Conservation (phyloP, 2,329 filamentous ascomycete genomes). For the Epichloe brachyelytri region DNA sequence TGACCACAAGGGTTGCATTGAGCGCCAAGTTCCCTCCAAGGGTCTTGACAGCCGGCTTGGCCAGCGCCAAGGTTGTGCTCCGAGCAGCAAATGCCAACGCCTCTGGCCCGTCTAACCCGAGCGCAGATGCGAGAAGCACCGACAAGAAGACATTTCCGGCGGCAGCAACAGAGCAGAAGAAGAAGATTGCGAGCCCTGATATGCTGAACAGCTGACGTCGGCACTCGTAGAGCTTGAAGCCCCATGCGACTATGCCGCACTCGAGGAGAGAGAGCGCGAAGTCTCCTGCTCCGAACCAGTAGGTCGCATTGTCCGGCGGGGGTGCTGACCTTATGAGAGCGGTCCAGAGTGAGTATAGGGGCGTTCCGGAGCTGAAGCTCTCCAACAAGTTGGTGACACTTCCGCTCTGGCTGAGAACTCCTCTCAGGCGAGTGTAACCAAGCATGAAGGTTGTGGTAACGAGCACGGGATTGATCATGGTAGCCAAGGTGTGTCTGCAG, state of each 20-base stretch:
- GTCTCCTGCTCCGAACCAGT: constrained; percentile 34
- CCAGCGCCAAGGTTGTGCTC: constrained; percentile 36
- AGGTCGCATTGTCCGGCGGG: constrained; percentile 8
- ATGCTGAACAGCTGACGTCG: constrained; percentile 31
- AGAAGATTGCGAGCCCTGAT: constrained; percentile 26
- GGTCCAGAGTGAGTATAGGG: constrained; percentile 24
- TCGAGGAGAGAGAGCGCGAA: constrained; percentile 35
- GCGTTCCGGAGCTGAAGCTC: constrained; percentile 21
- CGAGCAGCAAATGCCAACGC: constrained; percentile 35
- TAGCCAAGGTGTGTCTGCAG: constrained; percentile 21
- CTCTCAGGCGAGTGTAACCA: constrained; percentile 29
- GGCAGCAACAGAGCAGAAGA: constrained; percentile 25
- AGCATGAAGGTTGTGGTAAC: constrained; percentile 31
- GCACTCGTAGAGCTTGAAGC: constrained; percentile 40
- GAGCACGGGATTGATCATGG: constrained; percentile 35
- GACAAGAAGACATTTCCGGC: constrained; percentile 29
- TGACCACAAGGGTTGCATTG: constrained; percentile 38
- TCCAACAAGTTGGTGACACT: constrained; percentile 18
- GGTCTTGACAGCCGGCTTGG: constrained; percentile 31
- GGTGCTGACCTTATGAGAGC: constrained; percentile 4
- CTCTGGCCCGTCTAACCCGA: constrained; percentile 23
- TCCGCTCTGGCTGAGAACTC: constrained; percentile 14
- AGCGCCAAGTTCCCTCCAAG: constrained; percentile 32
- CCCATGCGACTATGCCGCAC: constrained; percentile 38
- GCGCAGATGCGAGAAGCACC: constrained; percentile 21